These are phyloP conservation scores for Lactarius hengduanensis DNA, from an alignment of 768 basidiomycete genomes.

Conservation along the genomic window DNA sequence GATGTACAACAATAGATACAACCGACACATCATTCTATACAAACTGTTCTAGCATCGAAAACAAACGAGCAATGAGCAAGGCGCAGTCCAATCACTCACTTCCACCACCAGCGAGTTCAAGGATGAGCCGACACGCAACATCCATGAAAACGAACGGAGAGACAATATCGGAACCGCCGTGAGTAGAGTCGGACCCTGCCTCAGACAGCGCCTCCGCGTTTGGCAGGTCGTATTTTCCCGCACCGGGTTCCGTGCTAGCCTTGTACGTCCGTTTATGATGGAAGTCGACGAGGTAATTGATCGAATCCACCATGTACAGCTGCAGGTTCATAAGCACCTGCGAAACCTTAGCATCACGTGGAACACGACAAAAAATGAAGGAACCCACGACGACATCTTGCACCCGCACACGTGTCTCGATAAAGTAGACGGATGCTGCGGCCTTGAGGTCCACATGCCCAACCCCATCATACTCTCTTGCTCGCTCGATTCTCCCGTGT, in stretches of 20 bases:
- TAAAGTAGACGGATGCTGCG: conserved; percentile 81
- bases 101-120: conserved; percentile 82
- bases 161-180: conserved; percentile 60
- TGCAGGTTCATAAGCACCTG: conserved; percentile 97
- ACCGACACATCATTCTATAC: conserved; percentile 17
- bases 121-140: conserved; percentile 87
- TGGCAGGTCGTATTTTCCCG: conserved; percentile 69
- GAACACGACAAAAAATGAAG: conserved; percentile 14
- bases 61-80: not conserved
- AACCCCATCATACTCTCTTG: conserved; percentile 56
- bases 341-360: conserved; percentile 3
- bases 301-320: conserved; percentile 92
- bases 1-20: conserved; percentile 27
- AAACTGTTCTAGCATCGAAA: conserved; percentile 5
- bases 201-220: conserved; percentile 51
- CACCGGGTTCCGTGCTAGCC: conserved; percentile 63
- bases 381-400: conserved; percentile 85
- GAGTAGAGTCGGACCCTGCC: conserved; percentile 54
- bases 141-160: conserved; percentile 97
- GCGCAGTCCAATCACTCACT: conserved; percentile 4
- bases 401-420: conserved; percentile 89
- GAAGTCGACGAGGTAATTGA: conserved; percentile 98
- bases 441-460: conserved; percentile 60
- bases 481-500: conserved; percentile 56
- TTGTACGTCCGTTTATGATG: conserved; percentile 94